Conservation (phyloP, 1,284 basidiomycete species). For the Omphalotus olearius region DNA sequence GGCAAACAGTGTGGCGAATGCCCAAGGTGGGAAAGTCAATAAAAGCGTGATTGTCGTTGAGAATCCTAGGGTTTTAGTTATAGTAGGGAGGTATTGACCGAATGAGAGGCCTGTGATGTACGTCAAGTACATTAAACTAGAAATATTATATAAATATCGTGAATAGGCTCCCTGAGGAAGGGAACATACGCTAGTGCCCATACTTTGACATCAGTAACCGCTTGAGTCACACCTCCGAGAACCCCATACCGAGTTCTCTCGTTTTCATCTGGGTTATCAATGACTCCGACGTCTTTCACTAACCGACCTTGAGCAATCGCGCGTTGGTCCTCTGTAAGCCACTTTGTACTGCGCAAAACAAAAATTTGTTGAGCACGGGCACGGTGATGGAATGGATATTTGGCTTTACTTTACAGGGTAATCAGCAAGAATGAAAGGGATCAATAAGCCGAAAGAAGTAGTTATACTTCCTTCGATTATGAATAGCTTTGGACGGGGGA, state of each 20-base stretch:
- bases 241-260: conserved; percentile 16
- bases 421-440: conserved; percentile 19
- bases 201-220: conserved; percentile 38
- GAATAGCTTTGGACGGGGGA: too few relatives aligned
- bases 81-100: conserved; percentile 29
- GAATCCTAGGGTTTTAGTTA: conserved; percentile 24
- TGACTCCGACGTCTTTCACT: conserved; percentile 16
- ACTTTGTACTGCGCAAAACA: conserved; percentile 18
- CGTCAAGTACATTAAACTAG: conserved; percentile 19
- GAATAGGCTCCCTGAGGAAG: too few relatives aligned
- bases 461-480: conserved; percentile 19
- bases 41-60: conserved; percentile 21
- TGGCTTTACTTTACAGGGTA: conserved; percentile 16
- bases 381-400: too few relatives aligned
- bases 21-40: conserved; percentile 22
- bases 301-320: conserved; percentile 18
- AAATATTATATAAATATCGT: too few relatives aligned
- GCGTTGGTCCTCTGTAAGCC: conserved; percentile 15
- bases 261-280: conserved; percentile 16
- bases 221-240: conserved; percentile 28
- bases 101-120: conserved; percentile 25
- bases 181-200: conserved; percentile 26
- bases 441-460: conserved; percentile 15
- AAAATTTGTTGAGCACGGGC: too few relatives aligned
- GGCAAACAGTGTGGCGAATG: conserved; percentile 18